phyloP scores from a whole-genome alignment of 306 rosid species.

The Arachis stenosperma region DNA sequence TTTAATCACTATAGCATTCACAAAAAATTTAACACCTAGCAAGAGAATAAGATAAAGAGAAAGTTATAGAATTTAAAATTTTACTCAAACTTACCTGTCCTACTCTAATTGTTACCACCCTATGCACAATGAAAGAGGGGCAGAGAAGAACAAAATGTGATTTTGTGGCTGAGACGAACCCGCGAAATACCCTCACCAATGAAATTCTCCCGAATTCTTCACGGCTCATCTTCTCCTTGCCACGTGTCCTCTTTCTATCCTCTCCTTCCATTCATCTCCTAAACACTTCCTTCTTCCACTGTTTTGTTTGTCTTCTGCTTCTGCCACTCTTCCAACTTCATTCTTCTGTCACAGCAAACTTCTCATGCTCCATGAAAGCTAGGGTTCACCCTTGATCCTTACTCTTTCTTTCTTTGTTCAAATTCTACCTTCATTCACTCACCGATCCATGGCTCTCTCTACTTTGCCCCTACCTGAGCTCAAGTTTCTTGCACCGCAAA shows the following conservation, averaged over 20 bases:
- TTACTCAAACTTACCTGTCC: too few relatives aligned
- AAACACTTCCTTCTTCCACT: neutral
- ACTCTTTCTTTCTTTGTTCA: neutral
- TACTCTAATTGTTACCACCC: too few relatives aligned
- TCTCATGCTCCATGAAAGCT: slow-evolving; percentile 49
- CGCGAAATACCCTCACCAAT: slow-evolving; percentile 53
- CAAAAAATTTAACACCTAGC: too few relatives aligned
- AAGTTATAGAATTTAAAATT: too few relatives aligned
- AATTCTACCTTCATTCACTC: too few relatives aligned
- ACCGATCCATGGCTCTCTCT: slow-evolving; percentile 58
- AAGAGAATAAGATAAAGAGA: too few relatives aligned
- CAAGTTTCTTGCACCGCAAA: slow-evolving; percentile 57
- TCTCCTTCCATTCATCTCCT: neutral
- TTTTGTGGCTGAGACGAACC: slow-evolving; percentile 45
- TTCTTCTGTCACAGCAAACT: neutral
- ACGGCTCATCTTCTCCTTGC: slow-evolving; percentile 51
- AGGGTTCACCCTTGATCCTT: slow-evolving; percentile 43
- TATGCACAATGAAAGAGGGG: too few relatives aligned
- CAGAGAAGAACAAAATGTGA: neutral
- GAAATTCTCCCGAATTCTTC: slow-evolving; percentile 33
- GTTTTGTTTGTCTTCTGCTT: slow-evolving; percentile 30
- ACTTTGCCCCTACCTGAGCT: slow-evolving; percentile 60
- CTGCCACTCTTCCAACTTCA: neutral
- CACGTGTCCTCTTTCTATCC: slow-evolving; percentile 76
- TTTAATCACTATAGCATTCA: too few relatives aligned